Conservation (phyloP, 768 basidiomycete species). For the Suillus americanus region DNA sequence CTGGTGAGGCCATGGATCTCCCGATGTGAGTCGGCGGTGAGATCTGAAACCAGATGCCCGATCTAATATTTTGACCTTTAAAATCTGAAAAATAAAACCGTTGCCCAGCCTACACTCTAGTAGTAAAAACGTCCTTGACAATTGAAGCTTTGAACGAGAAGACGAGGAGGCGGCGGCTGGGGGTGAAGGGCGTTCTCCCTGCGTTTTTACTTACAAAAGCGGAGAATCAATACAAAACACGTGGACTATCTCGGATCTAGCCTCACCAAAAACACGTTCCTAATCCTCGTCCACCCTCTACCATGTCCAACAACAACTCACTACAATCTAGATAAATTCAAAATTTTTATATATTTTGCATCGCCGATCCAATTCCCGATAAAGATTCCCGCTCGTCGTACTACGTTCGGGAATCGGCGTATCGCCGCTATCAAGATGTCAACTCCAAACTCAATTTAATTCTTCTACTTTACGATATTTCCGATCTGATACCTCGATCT, state of each 20-base stretch:
- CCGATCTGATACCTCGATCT: background rate
- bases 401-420: background rate
- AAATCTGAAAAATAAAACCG: background rate
- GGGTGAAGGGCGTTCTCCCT: slow-evolving; percentile 4
- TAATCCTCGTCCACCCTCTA: too few species aligned
- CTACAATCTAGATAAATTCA: background rate
- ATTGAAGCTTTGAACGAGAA: background rate
- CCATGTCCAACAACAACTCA: too few species aligned
- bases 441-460: background rate
- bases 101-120: background rate
- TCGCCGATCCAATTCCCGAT: background rate
- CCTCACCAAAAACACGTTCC: background rate
- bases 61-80: background rate
- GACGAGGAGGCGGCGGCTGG: background rate
- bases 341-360: too few species aligned
- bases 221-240: slow-evolving; percentile 4
- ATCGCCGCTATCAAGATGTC: background rate
- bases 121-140: background rate
- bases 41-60: slow-evolving; percentile 1
- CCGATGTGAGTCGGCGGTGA: slow-evolving; percentile 53
- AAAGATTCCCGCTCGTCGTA: background rate
- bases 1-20: slow-evolving; percentile 33
- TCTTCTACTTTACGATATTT: background rate
- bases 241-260: slow-evolving; percentile 3
- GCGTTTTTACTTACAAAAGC: slow-evolving; percentile 4